Conservation (phyloP, 352 stramenopile genomes). For the Phytophthora pinifolia region DNA sequence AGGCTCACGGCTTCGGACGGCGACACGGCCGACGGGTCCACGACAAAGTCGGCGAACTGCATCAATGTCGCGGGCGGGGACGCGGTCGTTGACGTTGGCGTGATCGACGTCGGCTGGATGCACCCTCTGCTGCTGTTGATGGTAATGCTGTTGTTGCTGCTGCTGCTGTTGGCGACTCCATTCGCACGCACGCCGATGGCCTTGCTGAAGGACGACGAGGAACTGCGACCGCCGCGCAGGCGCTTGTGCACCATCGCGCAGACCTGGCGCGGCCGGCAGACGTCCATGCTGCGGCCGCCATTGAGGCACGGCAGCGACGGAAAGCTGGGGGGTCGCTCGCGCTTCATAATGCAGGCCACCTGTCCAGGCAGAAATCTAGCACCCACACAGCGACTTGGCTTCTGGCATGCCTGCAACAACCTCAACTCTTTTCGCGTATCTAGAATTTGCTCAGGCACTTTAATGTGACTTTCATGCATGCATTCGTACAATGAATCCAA, state of each 20-base stretch:
- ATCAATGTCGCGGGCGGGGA: constrained; percentile 14
- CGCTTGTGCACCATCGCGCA: constrained; percentile 45
- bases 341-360: too few species aligned
- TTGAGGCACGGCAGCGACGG: constrained; percentile 27
- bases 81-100: constrained; percentile 19
- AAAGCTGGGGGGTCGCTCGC: constrained; percentile 40
- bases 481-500: too few species aligned
- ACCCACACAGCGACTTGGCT: not conserved
- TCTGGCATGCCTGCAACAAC: not conserved
- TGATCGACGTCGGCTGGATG: constrained; percentile 10
- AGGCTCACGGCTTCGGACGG: constrained; percentile 44
- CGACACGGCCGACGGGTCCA: constrained; percentile 45
- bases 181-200: not conserved
- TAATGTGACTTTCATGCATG: too few species aligned
- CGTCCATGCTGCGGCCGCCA: constrained; percentile 19
- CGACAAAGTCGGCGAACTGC: constrained; percentile 40
- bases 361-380: not conserved
- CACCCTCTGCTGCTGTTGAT: not conserved
- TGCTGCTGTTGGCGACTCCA: not conserved
- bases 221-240: constrained; percentile 27
- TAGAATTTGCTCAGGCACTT: too few species aligned
- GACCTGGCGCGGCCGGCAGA: constrained; percentile 33
- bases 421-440: too few species aligned
- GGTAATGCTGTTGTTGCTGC: constrained; percentile 1
- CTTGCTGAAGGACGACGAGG: constrained; percentile 20